Evolutionary conservation across 305 asterid species (phyloP).

Genomic region (Fraxinus latifolia): DNA sequence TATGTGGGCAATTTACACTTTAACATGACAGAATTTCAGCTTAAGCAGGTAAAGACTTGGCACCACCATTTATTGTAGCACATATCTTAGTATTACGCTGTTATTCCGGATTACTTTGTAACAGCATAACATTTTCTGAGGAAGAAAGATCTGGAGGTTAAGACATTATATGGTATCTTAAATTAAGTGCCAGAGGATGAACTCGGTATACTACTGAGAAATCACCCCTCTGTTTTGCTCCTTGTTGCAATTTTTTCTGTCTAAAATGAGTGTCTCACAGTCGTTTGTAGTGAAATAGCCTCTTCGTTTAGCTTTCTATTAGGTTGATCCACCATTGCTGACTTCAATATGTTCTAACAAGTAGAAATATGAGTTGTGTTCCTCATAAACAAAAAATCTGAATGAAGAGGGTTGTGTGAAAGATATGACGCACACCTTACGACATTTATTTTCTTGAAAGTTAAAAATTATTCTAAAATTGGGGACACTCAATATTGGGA

Average conservation of each 20-base stretch:
- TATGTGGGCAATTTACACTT: constrained; percentile 93
- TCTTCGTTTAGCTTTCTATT: neutral
- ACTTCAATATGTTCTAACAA: neutral
- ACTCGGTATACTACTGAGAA: neutral
- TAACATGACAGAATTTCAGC: constrained; percentile 93
- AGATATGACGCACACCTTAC: neutral
- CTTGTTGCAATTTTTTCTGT: neutral
- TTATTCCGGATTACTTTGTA: neutral
- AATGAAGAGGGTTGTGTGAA: neutral
- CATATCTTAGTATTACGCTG: neutral
- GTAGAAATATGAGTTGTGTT: neutral
- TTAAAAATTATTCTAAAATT: neutral
- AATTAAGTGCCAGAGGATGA: neutral
- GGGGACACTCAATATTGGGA: neutral
- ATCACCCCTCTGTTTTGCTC: neutral
- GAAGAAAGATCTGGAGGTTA: neutral
- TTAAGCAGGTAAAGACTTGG: constrained; percentile 59
- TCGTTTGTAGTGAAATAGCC: neutral
- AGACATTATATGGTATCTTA: neutral
- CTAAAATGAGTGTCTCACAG: neutral
- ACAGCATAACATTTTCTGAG: neutral
- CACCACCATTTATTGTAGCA: constrained; percentile 5
- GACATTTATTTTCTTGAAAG: neutral
- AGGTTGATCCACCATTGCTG: neutral
- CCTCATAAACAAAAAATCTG: neutral